Conservation (phyloP, 352 stramenopile species). For the Globisporangium splendens region DNA sequence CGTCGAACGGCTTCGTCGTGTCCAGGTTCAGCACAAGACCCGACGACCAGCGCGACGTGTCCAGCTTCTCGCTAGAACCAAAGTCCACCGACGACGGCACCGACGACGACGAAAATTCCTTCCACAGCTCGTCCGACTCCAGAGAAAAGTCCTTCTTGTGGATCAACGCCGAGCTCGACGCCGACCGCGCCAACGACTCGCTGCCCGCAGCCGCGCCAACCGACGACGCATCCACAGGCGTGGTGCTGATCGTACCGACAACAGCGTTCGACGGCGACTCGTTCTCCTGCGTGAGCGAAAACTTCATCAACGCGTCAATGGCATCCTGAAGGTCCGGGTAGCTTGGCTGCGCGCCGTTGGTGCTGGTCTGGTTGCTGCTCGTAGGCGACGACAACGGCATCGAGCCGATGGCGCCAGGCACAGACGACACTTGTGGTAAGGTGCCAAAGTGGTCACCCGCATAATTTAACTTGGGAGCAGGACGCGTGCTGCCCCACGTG, state of each 20-base stretch:
- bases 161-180: not conserved
- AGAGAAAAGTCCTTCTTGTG: conserved; percentile 52
- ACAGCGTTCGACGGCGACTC: conserved; percentile 19
- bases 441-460: conserved; percentile 31
- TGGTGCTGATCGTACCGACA: conserved; percentile 17
- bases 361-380: conserved; percentile 8
- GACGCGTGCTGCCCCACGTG: conserved; percentile 29
- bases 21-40: conserved; percentile 63
- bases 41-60: conserved; percentile 45
- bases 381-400: conserved; percentile 18
- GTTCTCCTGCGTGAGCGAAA: conserved; percentile 62
- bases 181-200: conserved; percentile 16
- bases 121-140: conserved; percentile 72
- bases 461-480: conserved; percentile 50
- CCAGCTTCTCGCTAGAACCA: conserved; percentile 25
- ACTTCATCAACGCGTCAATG: conserved; percentile 87
- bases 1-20: conserved; percentile 37
- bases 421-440: conserved; percentile 2
- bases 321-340: conserved; percentile 83
- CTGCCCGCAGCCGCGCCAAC: conserved; percentile 7
- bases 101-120: conserved; percentile 62
- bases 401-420: conserved; percentile 25
- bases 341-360: conserved; percentile 21
- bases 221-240: conserved; percentile 19
- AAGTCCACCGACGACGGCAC: conserved; percentile 22